Evolutionary conservation across 805 yeast genomes (phyloP), one percentile per base, ranked within the genome.

Genomic region (Zygoascus bituminiphila): DNA sequence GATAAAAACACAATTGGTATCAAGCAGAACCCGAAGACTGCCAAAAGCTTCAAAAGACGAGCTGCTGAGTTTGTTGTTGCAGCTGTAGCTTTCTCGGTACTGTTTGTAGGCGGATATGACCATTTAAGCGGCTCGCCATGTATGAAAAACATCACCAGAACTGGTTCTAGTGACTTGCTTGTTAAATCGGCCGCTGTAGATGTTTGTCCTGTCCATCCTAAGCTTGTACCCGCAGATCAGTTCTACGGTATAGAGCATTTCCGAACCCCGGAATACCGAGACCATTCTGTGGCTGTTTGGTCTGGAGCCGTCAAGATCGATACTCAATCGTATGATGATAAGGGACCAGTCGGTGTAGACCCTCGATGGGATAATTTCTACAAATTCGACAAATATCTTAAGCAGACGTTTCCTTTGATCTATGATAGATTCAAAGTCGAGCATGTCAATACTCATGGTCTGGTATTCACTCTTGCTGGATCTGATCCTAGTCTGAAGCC

Each of bases 381-480:
- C 20, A 61, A 67, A 4, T 75, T 84, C 52, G 84, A 81, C 53
- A 58, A 62, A 2, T 82, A 76, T 59, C 67, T 84, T 50, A 69
- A 71, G 48, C 53, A 62, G 15, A 66, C 77, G 2, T 84, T 79
- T 64, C 87, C 89, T 0, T 53, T 65, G 24, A 73, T 77, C 2
- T 74, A 75, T 53, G 52, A 66, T 24, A 59, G 68, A n/a, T 65
- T 81, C 49, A 67, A 74, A 41, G 70, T 81, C 12, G 78, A 74
- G 51, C 71, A 65, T 17, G 76, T 83, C 47, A 84, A 84, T 61
- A 70, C 77, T 5, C 76, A 77, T 53, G 87, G 85, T 2, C 66
- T 86, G 47, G 69, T 86, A 1, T 73, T 69, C 60, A 79, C 84
- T 15, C 77, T 85, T 76, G 59, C 72, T 51, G 93, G 94, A 4